These are phyloP conservation scores for Paecilomyces niveus DNA, from an alignment of 2,329 filamentous ascomycete genomes.

Conservation along the genomic window DNA sequence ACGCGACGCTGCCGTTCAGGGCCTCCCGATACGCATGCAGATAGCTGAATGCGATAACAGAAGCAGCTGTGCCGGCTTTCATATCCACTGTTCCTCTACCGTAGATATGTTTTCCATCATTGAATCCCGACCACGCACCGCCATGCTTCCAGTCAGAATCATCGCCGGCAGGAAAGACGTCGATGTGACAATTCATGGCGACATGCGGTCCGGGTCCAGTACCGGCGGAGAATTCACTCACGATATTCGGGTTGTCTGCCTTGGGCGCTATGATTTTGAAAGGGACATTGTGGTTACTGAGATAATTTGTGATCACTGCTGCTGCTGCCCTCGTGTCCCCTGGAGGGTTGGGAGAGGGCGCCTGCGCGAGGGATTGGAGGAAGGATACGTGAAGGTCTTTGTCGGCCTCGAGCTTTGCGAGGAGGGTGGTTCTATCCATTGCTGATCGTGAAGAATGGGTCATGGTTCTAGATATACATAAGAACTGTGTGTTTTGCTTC, in stretches of 20 bases:
- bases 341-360: slow-evolving; percentile 32
- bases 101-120: slow-evolving; percentile 24
- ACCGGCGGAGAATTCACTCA: slow-evolving; percentile 16
- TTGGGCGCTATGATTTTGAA: slow-evolving; percentile 22
- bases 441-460: neutral
- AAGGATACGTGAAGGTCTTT: slow-evolving; percentile 18
- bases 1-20: slow-evolving; percentile 14
- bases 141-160: slow-evolving; percentile 24
- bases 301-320: slow-evolving; percentile 22
- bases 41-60: slow-evolving; percentile 32
- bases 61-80: slow-evolving; percentile 37
- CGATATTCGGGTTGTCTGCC: slow-evolving; percentile 25
- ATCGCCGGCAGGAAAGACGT: slow-evolving; percentile 33
- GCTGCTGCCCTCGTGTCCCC: slow-evolving; percentile 31
- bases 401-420: slow-evolving; percentile 8
- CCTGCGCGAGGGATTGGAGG: slow-evolving; percentile 26
- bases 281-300: slow-evolving; percentile 16
- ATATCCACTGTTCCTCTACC: slow-evolving; percentile 38
- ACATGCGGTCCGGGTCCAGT: slow-evolving; percentile 20
- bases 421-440: neutral
- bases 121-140: slow-evolving; percentile 31
- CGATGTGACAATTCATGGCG: slow-evolving; percentile 38
- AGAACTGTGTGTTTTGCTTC: too few relatives aligned
- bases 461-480: too few relatives aligned
- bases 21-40: slow-evolving; percentile 16